These are phyloP conservation scores for Penicillium argentinense DNA, from an alignment of 495 filamentous ascomycete species.

Conservation along the genomic window DNA sequence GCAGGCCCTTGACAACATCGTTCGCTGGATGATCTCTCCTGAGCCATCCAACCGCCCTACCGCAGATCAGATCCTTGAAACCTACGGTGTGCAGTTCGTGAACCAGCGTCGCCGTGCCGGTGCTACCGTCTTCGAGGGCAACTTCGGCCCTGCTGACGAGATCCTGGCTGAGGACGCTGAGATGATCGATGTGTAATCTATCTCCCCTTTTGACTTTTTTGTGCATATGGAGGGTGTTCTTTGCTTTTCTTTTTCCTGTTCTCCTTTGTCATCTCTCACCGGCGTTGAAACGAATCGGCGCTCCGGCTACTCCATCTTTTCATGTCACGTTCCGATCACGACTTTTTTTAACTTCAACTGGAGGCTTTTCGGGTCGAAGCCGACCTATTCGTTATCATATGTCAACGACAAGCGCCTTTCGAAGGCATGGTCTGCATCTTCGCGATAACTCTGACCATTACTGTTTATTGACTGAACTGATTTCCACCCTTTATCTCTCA, in stretches of 20 bases:
- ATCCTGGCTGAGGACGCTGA: constrained; percentile 68
- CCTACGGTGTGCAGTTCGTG: constrained; percentile 74
- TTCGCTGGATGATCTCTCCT: constrained; percentile 83
- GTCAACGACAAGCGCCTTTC: neutral
- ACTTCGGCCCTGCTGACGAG: constrained; percentile 84
- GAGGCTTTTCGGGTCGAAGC: constrained; percentile 24
- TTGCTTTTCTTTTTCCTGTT: constrained; percentile 28
- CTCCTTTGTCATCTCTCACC: constrained; percentile 37
- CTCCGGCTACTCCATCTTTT: constrained; percentile 16
- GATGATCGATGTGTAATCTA: constrained; percentile 68
- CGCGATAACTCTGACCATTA: neutral
- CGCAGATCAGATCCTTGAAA: constrained; percentile 66
- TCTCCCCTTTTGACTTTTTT: constrained; percentile 30
- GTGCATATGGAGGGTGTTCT: constrained; percentile 45
- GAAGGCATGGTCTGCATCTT: too few relatives aligned
- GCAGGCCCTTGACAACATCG: constrained; percentile 78
- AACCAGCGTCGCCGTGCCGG: constrained; percentile 70
- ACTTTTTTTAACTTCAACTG: constrained; percentile 27
- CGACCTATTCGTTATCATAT: constrained; percentile 16
- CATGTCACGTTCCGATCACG: constrained; percentile 23
- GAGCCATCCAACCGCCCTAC: constrained; percentile 71
- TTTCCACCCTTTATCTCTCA: constrained; percentile 13
- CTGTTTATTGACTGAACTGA: constrained; percentile 2
- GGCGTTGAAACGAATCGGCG: constrained; percentile 30
- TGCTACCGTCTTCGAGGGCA: constrained; percentile 91